Base-by-base conservation (phyloP, 371 early-diverging fungal species). In the Actinomortierella wolfii region DNA sequence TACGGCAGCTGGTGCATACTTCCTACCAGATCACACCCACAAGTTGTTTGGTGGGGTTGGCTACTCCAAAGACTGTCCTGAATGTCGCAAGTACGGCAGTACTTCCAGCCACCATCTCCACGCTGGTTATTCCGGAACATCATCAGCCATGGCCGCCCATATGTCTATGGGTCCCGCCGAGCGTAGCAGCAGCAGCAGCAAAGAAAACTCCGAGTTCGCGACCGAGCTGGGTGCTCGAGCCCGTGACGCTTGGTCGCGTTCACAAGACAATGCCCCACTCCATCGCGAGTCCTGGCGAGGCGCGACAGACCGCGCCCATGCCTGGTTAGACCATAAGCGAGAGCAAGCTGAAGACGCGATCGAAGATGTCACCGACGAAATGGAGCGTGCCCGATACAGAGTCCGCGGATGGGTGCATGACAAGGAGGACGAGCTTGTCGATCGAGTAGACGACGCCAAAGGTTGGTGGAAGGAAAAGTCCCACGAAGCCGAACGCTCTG, bases 1-100 rank as follows among this genome's bases (percentile, higher is more conserved):
- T 8, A 56, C 66, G 0, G 66, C 71, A 11, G 71, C 66, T 6
- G 71, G 71, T 0, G 71, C 71, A 6, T 71, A 61, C 45, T 61
- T 65, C 53, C 40, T 71, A 8, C 71, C 71, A 1, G 40, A 54
- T 20, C 57, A 61, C 4, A 71, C 71, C 2, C 71, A 71, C 23
- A 34, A 11, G 11, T 11, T 34, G 34, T 34, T 34, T 34, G 11
- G 34, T 34, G 34, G 34, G 4, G 11, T 34, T 34, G 34, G 34
- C 34, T 34, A 34, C 34, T 34, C 34, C 34, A 34, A 34, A 6
- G 34, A 34, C 34, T 34, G 34, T 11, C 11, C 34, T 4, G 34
- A 34, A 34, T 34, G 34, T 11, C 34, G 34, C 34, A 34, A 34
- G 34, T 34, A 34, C 11, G 34, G 28, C 51, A 58, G 29, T 17